Evolutionary conservation across 2,329 filamentous ascomycete genomes (phyloP), one percentile per base, ranked within the genome.

Genomic region (Teratosphaeria zuluensis): DNA sequence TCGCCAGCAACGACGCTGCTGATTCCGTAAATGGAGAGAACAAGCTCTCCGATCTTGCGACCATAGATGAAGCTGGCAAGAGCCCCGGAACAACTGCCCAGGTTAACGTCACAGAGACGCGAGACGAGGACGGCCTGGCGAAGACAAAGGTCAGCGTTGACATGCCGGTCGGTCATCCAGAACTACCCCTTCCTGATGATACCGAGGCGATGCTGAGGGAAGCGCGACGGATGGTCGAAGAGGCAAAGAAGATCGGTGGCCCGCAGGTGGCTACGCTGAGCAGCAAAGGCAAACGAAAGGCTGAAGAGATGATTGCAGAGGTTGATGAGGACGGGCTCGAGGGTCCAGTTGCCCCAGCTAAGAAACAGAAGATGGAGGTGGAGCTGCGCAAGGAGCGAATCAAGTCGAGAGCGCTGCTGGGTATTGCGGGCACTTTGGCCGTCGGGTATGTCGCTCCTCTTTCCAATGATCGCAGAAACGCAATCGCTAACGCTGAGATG

Each of bases 171-270:
- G 82, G 81, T 56, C 77, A 80, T 53, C 78, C 84, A 0, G 84
- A 89, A 61, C 80, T 91, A 8, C 86, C 88, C 0, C 83, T 85
- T 12, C 85, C 89, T 0, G 88, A 91, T 63, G 88, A 94, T 67
- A 86, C 91, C 1, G 82, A 88, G 59, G 83, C 86, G 58, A 91
- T 96, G 87, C 87, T 97, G 60, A 86, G 86, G 31, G 85, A 90
- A 68, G 94, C 94, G 33, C 90, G 87, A 76, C 84, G 86, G 65
- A 96, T 96, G 89, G 92, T 96, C 4, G 82, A 88, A 62, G 85
- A 85, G 64, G 86, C 86, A 33, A 79, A 85, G 61, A 82, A 80
- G 59, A 75, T 78, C 9, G 75, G 55, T 53, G 51, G 56, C 33
- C 16, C 59, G 42, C 19, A 53, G 24, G 21, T 21, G 42, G n/a